phyloP scores from a whole-genome alignment of 495 filamentous ascomycete genomes.

The Xylaria sp. region DNA sequence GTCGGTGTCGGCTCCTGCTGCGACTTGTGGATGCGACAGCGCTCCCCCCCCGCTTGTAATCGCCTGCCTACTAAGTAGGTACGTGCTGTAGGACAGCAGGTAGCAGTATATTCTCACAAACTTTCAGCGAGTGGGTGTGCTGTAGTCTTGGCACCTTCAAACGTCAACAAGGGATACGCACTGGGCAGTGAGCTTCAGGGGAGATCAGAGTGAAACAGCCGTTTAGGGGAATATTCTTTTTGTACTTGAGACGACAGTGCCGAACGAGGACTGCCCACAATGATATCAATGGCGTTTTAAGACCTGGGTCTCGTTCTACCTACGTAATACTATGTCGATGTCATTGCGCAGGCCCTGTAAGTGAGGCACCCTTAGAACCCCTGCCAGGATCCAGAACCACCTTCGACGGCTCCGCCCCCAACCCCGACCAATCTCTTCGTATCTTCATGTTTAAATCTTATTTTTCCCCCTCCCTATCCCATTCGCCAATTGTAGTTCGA shows the following conservation, averaged over 20 bases:
- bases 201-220: not conserved
- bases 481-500: not conserved
- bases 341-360: conserved; percentile 7
- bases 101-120: not conserved
- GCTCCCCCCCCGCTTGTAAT: not conserved
- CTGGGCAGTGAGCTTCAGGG: not conserved
- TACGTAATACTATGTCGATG: conserved; percentile 18
- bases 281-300: conserved; percentile 20
- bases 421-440: not conserved
- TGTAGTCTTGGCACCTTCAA: not conserved
- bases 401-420: not conserved
- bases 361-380: not conserved
- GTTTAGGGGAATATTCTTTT: not conserved
- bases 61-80: too few relatives aligned
- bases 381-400: conserved; percentile 11
- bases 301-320: not conserved
- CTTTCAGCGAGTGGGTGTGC: not conserved
- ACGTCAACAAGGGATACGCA: too few relatives aligned
- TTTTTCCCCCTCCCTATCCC: not conserved
- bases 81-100: too few relatives aligned
- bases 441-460: not conserved
- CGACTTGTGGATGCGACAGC: not conserved
- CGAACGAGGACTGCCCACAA: not conserved
- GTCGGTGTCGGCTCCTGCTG: conserved; percentile 8
- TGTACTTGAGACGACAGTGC: not conserved